Conservation (phyloP, 1,284 basidiomycete genomes). For the Moniliophthora roreri region DNA sequence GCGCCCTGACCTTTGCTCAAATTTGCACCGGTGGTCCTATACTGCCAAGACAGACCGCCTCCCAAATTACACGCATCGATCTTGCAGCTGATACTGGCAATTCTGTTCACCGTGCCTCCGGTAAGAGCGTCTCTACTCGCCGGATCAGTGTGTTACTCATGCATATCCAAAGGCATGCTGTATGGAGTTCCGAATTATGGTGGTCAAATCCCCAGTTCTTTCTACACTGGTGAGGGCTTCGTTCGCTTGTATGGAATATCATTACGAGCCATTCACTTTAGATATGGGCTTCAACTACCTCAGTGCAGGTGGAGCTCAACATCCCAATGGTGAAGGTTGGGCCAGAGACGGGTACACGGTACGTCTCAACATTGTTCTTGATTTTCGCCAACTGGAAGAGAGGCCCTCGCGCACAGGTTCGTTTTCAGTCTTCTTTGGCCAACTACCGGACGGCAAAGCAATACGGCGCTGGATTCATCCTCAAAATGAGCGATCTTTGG, state of each 20-base stretch:
- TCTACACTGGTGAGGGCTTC: constrained; percentile 17
- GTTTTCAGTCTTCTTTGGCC: constrained; percentile 20
- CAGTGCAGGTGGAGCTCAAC: constrained; percentile 21
- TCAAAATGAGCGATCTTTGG: constrained; percentile 23
- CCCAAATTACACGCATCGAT: constrained; percentile 18
- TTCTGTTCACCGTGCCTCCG: constrained; percentile 18
- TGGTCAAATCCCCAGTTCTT: constrained; percentile 17
- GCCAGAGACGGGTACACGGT: constrained; percentile 20
- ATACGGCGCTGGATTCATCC: constrained; percentile 19
- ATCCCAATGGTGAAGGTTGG: constrained; percentile 15
- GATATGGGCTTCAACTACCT: constrained; percentile 25
- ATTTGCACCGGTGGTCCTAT: too few species aligned
- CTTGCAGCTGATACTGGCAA: constrained; percentile 17
- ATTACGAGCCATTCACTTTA: background rate
- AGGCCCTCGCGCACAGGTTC: constrained; percentile 5
- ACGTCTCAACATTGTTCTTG: background rate
- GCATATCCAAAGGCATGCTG: constrained; percentile 12
- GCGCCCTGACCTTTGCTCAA: too few species aligned
- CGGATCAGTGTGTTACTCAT: background rate
- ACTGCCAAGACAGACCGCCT: background rate
- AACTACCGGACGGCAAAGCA: constrained; percentile 20
- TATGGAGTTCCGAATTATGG: constrained; percentile 21
- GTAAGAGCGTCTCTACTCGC: background rate
- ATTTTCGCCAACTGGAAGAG: background rate
- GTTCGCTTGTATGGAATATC: background rate